phyloP scores from a whole-genome alignment of 495 filamentous ascomycete genomes.

The Thozetella sp. region DNA sequence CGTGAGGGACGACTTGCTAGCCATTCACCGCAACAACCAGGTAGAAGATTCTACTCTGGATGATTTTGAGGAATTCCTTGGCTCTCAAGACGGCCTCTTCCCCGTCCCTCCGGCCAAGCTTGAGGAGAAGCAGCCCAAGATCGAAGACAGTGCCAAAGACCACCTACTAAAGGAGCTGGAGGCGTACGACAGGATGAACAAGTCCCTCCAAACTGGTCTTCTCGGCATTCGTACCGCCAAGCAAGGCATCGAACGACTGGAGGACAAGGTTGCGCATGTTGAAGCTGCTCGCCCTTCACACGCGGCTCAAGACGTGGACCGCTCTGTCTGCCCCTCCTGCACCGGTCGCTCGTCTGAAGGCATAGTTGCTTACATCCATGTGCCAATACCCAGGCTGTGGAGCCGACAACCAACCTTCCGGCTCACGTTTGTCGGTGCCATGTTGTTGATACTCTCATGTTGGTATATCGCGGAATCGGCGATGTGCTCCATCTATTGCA shows the following conservation, averaged over 20 bases:
- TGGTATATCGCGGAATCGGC: slow-evolving; percentile 64
- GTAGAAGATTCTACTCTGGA: slow-evolving; percentile 58
- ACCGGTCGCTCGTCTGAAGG: not conserved
- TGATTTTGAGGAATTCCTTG: slow-evolving; percentile 43
- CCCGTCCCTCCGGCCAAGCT: not conserved
- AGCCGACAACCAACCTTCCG: slow-evolving; percentile 41
- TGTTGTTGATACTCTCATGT: slow-evolving; percentile 41
- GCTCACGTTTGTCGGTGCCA: slow-evolving; percentile 60
- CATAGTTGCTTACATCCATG: slow-evolving; percentile 29
- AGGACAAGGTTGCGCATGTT: slow-evolving; percentile 54
- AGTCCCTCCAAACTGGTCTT: slow-evolving; percentile 58
- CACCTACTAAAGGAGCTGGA: slow-evolving; percentile 41
- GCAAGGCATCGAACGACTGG: slow-evolving; percentile 66
- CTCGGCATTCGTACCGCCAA: slow-evolving; percentile 68
- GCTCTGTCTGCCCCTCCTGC: slow-evolving; percentile 10
- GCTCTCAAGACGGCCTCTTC: slow-evolving; percentile 16
- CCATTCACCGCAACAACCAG: slow-evolving; percentile 44
- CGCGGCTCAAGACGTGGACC: slow-evolving; percentile 17
- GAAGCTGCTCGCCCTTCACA: slow-evolving; percentile 25
- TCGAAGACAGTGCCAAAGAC: not conserved
- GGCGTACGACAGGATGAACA: slow-evolving; percentile 57
- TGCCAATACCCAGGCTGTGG: slow-evolving; percentile 65
- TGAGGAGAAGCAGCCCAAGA: not conserved
- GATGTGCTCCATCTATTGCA: slow-evolving; percentile 65
- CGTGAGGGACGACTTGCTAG: slow-evolving; percentile 49